A percentile compares a stretch with the other conserved stretches of the same genome.
phyloP scores from a whole-genome alignment of 495 filamentous ascomycete genomes.

The Penicillium atrosanguineum region DNA sequence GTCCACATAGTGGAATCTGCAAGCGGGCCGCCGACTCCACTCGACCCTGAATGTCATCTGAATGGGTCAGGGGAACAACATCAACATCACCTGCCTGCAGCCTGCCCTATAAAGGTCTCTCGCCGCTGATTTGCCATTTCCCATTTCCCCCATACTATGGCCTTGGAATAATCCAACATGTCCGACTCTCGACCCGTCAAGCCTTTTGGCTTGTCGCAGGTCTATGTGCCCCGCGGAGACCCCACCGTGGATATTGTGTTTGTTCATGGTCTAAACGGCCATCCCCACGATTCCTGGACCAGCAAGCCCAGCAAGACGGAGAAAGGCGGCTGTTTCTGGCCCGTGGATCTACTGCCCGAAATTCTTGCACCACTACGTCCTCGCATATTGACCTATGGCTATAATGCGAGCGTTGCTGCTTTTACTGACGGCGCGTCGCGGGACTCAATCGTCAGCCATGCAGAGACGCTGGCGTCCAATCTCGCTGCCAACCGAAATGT shows the following conservation, averaged over 20 bases:
- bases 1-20: constrained; percentile 1
- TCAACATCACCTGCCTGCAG: constrained; percentile 11
- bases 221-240: constrained; percentile 54
- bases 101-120: not conserved
- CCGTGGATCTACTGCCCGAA: constrained; percentile 66
- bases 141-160: constrained; percentile 2
- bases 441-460: constrained; percentile 80
- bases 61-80: constrained; percentile 15
- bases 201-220: constrained; percentile 66
- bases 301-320: constrained; percentile 36
- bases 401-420: constrained; percentile 73
- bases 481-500: constrained; percentile 59
- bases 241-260: constrained; percentile 59
- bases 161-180: constrained; percentile 19
- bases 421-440: constrained; percentile 61
- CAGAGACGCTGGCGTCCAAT: constrained; percentile 69
- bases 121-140: not conserved
- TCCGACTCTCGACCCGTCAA: constrained; percentile 43
- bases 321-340: constrained; percentile 64
- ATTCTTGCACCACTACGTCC: constrained; percentile 60
- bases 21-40: constrained; percentile 1
- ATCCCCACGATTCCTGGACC: constrained; percentile 75
- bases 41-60: constrained; percentile 19
- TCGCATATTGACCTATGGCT: constrained; percentile 78
- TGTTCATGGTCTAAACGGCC: constrained; percentile 82